A percentile compares a stretch with the other conserved stretches of the same genome.
Evolutionary conservation across 1,284 basidiomycete genomes (phyloP).

Genomic region (Vanrija sp.): DNA sequence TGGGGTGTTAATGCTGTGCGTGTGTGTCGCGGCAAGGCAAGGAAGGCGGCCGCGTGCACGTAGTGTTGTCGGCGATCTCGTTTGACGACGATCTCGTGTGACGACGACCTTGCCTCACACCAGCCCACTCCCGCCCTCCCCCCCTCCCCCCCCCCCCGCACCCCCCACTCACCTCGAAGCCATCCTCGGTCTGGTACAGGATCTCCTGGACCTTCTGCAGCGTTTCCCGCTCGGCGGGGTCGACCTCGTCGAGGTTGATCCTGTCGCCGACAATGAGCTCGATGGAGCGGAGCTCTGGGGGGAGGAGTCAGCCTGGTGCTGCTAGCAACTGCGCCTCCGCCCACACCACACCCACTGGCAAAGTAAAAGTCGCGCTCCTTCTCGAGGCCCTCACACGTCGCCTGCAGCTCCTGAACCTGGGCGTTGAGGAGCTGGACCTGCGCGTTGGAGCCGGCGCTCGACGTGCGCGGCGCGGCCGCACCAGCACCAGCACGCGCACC

Average conservation of each 20-base stretch:
- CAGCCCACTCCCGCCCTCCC: neutral
- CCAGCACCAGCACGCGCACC: neutral
- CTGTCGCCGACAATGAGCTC: slow-evolving; percentile 85
- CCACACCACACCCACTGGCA: slow-evolving; percentile 65
- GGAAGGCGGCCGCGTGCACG: too few relatives aligned
- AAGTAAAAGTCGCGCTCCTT: slow-evolving; percentile 99
- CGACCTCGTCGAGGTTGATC: slow-evolving; percentile 59
- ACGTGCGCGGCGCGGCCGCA: slow-evolving; percentile 6
- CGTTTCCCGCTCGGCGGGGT: slow-evolving; percentile 63
- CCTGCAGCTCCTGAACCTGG: slow-evolving; percentile 78
- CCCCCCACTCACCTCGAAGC: slow-evolving; percentile 64
- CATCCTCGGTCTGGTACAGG: slow-evolving; percentile 89
- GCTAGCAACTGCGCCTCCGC: neutral
- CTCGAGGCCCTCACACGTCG: slow-evolving; percentile 80
- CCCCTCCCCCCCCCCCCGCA: neutral
- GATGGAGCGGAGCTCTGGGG: slow-evolving; percentile 77
- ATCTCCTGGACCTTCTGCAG: slow-evolving; percentile 87
- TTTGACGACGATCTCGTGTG: too few relatives aligned
- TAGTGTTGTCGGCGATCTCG: too few relatives aligned
- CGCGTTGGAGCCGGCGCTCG: slow-evolving; percentile 26
- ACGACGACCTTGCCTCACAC: too few relatives aligned
- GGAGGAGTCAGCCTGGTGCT: neutral
- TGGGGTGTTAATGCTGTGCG: slow-evolving; percentile 53
- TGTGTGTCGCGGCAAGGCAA: too few relatives aligned
- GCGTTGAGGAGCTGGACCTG: slow-evolving; percentile 34